phyloP scores from a whole-genome alignment of 352 stramenopile species.

The Blastocystis sp. region DNA sequence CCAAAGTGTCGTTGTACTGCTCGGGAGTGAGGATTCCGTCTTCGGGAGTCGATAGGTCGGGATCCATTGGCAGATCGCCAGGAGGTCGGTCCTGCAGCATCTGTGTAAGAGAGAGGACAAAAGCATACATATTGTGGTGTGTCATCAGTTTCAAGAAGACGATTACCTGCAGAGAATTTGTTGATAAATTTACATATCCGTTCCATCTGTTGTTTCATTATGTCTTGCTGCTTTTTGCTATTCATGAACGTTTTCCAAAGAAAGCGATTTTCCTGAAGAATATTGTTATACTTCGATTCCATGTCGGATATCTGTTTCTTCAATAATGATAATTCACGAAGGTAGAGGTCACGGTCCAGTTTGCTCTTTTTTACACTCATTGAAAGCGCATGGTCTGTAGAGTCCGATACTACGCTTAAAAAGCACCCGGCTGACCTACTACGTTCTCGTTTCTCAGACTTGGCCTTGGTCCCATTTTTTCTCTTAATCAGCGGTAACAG shows the following conservation, averaged over 20 bases:
- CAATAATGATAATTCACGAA: slow-evolving; percentile 17
- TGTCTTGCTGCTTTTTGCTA: slow-evolving; percentile 55
- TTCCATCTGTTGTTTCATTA: slow-evolving; percentile 61
- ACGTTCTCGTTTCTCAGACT: slow-evolving; percentile 39
- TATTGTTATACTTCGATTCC: slow-evolving; percentile 51
- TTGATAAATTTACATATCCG: slow-evolving; percentile 37
- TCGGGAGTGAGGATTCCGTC: slow-evolving; percentile 44
- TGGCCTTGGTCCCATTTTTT: slow-evolving; percentile 42
- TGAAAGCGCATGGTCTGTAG: background rate
- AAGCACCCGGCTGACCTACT: background rate
- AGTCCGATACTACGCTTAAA: background rate
- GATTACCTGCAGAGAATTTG: slow-evolving; percentile 40
- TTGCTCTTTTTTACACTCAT: slow-evolving; percentile 56
- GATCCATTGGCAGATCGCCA: background rate
- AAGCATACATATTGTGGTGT: background rate
- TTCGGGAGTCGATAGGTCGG: background rate
- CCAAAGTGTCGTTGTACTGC: slow-evolving; percentile 28
- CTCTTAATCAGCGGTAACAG: slow-evolving; percentile 44
- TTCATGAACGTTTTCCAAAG: slow-evolving; percentile 58
- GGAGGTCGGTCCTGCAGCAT: slow-evolving; percentile 9
- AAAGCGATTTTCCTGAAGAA: slow-evolving; percentile 44
- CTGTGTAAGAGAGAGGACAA: background rate
- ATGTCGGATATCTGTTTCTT: slow-evolving; percentile 59
- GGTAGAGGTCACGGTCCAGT: slow-evolving; percentile 26
- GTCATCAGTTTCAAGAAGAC: slow-evolving; percentile 1